These are phyloP conservation scores for Mortierella sp. DNA, from an alignment of 371 early-diverging fungal species.

Conservation along the genomic window DNA sequence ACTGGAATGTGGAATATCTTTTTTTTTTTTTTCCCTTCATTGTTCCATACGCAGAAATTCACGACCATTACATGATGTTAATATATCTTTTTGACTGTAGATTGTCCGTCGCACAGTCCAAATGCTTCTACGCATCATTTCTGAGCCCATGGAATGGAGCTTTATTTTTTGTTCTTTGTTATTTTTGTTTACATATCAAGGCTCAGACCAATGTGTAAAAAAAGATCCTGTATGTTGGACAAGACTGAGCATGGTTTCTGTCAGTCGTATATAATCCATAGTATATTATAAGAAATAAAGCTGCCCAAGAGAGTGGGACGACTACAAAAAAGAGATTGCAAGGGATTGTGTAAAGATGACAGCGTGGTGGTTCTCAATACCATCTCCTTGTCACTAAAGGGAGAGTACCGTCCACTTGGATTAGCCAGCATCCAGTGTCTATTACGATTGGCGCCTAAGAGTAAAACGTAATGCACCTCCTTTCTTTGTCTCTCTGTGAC, in stretches of 20 bases:
- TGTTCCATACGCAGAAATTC: not conserved
- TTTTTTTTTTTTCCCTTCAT: not conserved
- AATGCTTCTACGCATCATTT: constrained; percentile 5
- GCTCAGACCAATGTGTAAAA: no score
- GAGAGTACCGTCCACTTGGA: not conserved
- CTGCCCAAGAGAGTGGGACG: no score
- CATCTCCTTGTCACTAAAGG: not conserved
- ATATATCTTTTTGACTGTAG: not conserved
- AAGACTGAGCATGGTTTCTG: no score
- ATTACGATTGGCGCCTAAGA: not conserved
- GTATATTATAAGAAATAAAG: no score
- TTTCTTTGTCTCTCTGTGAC: not conserved
- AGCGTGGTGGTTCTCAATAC: not conserved
- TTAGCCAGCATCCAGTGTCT: not conserved
- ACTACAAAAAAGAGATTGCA: no score
- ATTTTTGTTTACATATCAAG: no score
- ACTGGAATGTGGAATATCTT: constrained; percentile 53
- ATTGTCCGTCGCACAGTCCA: constrained; percentile 9
- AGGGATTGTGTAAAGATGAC: no score
- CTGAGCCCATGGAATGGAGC: not conserved
- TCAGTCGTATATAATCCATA: no score
- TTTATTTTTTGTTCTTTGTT: not conserved
- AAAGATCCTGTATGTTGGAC: no score
- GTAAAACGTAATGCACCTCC: not conserved
- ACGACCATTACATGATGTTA: constrained; percentile 1